Percentiles rank a stretch among this genome's conserved stretches.
phyloP scores from a whole-genome alignment of 163 green algal species.

The Dunaliella salina region DNA sequence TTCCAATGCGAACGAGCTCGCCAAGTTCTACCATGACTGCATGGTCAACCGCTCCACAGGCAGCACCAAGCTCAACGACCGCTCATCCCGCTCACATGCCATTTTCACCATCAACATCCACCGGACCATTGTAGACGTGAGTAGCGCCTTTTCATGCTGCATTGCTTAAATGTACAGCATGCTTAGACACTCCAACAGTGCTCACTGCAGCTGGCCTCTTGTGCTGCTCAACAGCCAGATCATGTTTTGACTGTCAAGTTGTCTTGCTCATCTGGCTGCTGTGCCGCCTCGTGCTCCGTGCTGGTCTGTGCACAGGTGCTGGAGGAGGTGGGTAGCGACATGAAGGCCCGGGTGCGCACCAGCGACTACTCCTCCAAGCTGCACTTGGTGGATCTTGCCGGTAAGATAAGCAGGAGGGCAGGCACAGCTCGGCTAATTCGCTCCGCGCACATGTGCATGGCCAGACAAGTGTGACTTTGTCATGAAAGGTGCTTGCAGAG shows the following conservation, averaged over 20 bases:
- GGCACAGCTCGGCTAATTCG: too few species aligned
- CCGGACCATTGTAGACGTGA: conserved; percentile 49
- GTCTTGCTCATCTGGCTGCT: too few species aligned
- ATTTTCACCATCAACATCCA: conserved; percentile 57
- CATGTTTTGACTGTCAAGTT: too few species aligned
- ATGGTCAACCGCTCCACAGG: conserved; percentile 46
- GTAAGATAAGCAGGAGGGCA: background rate
- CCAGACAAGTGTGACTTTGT: too few species aligned
- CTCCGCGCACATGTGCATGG: too few species aligned
- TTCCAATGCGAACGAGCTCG: conserved; percentile 22
- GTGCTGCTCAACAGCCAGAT: too few species aligned
- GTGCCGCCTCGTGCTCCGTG: too few species aligned
- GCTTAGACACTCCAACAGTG: too few species aligned
- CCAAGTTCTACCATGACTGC: conserved; percentile 46
- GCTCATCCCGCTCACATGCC: conserved; percentile 53
- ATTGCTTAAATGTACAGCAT: too few species aligned
- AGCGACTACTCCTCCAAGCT: conserved; percentile 49
- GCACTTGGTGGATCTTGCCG: conserved; percentile 64
- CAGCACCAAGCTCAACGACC: conserved; percentile 48
- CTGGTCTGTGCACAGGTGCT: conserved; percentile 22
- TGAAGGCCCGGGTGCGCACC: conserved; percentile 46
- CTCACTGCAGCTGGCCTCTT: too few species aligned
- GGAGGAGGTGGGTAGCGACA: conserved; percentile 46
- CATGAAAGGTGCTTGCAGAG: too few species aligned
- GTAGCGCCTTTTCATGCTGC: background rate